Evolutionary conservation across 2,329 filamentous ascomycete species (phyloP).

Genomic region (Colletotrichum sp.): DNA sequence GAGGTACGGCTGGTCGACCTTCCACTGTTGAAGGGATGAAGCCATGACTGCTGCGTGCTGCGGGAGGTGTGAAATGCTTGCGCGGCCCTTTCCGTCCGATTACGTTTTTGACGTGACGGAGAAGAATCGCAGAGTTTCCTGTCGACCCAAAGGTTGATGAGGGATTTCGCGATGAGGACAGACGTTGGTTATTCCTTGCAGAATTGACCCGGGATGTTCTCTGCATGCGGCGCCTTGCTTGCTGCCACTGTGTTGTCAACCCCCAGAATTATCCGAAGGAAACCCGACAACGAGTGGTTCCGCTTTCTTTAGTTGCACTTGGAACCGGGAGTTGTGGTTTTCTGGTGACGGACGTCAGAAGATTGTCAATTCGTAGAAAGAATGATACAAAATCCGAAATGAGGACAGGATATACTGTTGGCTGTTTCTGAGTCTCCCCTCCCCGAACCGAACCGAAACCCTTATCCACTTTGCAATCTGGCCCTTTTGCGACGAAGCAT

Average conservation of each 20-base stretch:
- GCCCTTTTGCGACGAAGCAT: background rate
- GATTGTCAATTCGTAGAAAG: background rate
- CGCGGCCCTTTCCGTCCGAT: background rate
- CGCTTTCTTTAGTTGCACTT: background rate
- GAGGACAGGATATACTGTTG: background rate
- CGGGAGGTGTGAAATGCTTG: background rate
- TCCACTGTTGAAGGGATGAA: conserved; percentile 51
- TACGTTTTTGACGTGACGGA: background rate
- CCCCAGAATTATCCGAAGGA: conserved; percentile 16
- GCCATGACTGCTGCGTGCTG: conserved; percentile 30
- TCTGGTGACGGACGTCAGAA: background rate
- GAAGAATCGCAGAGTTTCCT: background rate
- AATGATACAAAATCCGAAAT: background rate
- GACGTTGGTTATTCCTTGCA: background rate
- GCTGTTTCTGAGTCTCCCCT: background rate
- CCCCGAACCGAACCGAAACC: background rate
- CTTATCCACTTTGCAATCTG: background rate
- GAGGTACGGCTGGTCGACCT: conserved; percentile 60
- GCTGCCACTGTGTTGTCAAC: background rate
- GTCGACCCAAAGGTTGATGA: background rate
- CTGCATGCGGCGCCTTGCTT: background rate
- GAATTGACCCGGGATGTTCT: background rate
- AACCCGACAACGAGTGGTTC: conserved; percentile 1
- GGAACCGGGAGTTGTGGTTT: background rate
- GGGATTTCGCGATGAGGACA: conserved; percentile 10